Evolutionary conservation across 2,329 filamentous ascomycete genomes (phyloP).

Genomic region (Fusarium bactridioides): DNA sequence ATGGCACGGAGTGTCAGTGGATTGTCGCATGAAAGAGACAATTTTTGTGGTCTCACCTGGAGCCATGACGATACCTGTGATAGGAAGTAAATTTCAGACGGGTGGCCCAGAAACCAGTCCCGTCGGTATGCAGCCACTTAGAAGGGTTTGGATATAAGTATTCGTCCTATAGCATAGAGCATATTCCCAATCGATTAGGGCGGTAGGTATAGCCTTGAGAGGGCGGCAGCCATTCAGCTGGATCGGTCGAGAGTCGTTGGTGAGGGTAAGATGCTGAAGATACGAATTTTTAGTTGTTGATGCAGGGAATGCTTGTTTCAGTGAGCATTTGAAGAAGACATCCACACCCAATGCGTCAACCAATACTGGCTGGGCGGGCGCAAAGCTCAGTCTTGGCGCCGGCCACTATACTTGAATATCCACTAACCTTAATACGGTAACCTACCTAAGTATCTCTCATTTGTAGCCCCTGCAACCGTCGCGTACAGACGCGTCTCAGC

Average conservation of each 20-base stretch:
- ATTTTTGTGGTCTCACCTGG: conserved; percentile 35
- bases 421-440: conserved; percentile 12
- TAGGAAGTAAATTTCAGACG: conserved; percentile 4
- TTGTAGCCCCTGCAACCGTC: conserved; percentile 19
- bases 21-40: background rate
- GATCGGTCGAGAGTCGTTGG: background rate
- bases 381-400: conserved; percentile 10
- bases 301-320: conserved; percentile 28
- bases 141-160: conserved; percentile 8
- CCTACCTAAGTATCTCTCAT: background rate
- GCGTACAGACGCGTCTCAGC: conserved; percentile 30
- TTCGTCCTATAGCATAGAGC: conserved; percentile 31
- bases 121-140: conserved; percentile 27
- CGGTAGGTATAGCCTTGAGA: conserved; percentile 21
- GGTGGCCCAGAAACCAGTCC: conserved; percentile 23
- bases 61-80: conserved; percentile 38
- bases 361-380: background rate
- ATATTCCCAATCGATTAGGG: conserved; percentile 29
- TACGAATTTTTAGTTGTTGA: conserved; percentile 23
- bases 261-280: conserved; percentile 19
- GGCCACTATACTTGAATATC: background rate
- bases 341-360: conserved; percentile 1
- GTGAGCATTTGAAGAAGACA: conserved; percentile 9
- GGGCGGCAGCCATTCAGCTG: conserved; percentile 35
- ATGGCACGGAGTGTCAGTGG: conserved; percentile 13